Evolutionary conservation across 768 basidiomycete genomes (phyloP), one percentile per base, ranked within the genome.

Genomic region (Lanmaoa pseudosensibilis): DNA sequence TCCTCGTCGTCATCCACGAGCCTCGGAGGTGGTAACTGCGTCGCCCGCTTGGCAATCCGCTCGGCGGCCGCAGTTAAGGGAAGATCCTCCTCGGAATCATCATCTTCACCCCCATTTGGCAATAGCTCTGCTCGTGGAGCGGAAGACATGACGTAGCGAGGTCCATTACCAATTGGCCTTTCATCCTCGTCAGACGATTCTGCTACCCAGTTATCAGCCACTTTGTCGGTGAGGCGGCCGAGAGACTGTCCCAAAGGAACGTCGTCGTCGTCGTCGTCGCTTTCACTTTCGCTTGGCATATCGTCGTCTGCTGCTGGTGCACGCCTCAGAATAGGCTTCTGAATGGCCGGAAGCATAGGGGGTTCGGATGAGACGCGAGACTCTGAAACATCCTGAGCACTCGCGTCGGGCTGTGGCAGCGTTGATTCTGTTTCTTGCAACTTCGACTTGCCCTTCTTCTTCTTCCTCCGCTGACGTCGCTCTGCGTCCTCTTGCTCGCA

Each of bases 31-130:
- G 65, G 58, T 36, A 63, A 54, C 36, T 72, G 63, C 11, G 72
- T 74, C 25, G 70, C 75, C 46, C 84, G 81, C 56, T 79, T 78
- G 21, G 73, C 73, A n/a, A 78, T 83, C 36, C 82, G 81, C 52
- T 77, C 75, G n/a, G 84, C 74, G 9, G 87, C 82, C 3, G 81
- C 82, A 25, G 84, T 83, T 10, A 94, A 77, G 3, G 92, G 92
- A 41, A 92, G 61, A 72, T 94, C 91, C 60, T 93, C 91, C 51
- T 91, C 91, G 58, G 88, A 89, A 58, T 85, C 83, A 19, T 80
- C 79, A 48, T 78, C 80, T 18, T 63, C 65, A 21, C 10, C 45
- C 23, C 23, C 27, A 19, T 46, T 16, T 11, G 27, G 32, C 9
- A 43, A 36, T 23, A 46, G 25, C 6, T 48, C 48, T 34, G 44